Percentiles rank a stretch among this genome's conserved stretches.
Evolutionary conservation across 768 basidiomycete species (phyloP).

Genomic region (Pulveroboletus sp.): DNA sequence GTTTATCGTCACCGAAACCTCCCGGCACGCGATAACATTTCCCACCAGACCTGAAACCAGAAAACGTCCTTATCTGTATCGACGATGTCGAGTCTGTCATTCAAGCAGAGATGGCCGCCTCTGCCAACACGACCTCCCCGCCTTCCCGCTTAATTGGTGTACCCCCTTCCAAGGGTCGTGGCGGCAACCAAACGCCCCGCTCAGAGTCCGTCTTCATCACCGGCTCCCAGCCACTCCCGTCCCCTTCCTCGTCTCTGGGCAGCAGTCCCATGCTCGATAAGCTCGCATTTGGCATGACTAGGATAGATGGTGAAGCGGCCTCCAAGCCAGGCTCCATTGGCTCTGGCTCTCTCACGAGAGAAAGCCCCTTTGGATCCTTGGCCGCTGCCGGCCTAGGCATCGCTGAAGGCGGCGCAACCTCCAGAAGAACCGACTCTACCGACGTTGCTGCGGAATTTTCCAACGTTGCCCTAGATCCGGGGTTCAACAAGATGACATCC

Average conservation of each 20-base stretch:
- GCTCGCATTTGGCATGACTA: constrained; percentile 90
- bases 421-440: constrained; percentile 35
- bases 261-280: constrained; percentile 78
- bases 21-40: constrained; percentile 7
- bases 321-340: constrained; percentile 35
- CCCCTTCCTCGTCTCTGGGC: constrained; percentile 71
- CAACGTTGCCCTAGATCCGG: constrained; percentile 42
- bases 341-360: constrained; percentile 23
- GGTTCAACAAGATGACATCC: constrained; percentile 38
- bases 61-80: constrained; percentile 96
- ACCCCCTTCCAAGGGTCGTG: constrained; percentile 87
- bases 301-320: constrained; percentile 58
- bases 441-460: constrained; percentile 50
- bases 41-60: constrained; percentile 83
- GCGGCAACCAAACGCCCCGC: constrained; percentile 94
- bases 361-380: constrained; percentile 19
- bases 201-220: constrained; percentile 83
- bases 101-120: constrained; percentile 66
- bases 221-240: constrained; percentile 90
- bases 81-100: constrained; percentile 96
- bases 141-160: constrained; percentile 83
- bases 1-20: neutral
- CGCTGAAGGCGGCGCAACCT: constrained; percentile 10
- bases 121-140: constrained; percentile 31
- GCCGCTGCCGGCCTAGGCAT: constrained; percentile 6